Evolutionary conservation across 2,329 filamentous ascomycete species (phyloP), one percentile per base, ranked within the genome.

Genomic region (Pestalotiopsis sp.): DNA sequence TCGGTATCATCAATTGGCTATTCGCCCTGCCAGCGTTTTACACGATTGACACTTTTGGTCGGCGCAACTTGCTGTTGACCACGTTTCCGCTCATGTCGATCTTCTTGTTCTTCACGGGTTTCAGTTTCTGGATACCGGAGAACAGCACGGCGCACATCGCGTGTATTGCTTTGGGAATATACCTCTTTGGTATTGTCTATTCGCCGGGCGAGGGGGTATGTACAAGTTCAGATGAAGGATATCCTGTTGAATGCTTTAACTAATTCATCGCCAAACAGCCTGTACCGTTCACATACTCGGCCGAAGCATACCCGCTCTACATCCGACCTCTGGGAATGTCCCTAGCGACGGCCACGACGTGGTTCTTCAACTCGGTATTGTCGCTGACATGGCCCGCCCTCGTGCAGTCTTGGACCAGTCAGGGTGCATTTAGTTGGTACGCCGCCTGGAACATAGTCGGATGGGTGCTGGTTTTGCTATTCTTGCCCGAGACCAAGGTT

Each of bases 41-140:
- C 75, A 91, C 89, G 5, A 92, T 92, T 71, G 90, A 93, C 74
- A 91, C 86, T 0, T 92, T 90, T 69, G 91, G 90, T 6, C 86
- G 91, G 3, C 84, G 90, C 23, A 89, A 89, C 71, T 81, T 92
- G 7, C 83, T 92, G 1, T 81, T 92, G 4, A 83, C 84, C 1
- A 92, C 90, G 0, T 91, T 92, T 74, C 90, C 90, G 0, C 78
- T 91, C 20, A 92, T 92, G 90, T 81, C 82, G 0, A n/a, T 85
- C 0, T 84, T 80, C 74, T 73, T 85, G 3, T 80, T 86, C 66
- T 83, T 84, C 66, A 83, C 83, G 0, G 83, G 83, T 52, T 84
- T 83, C 71, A 82, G 80, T 64, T 85, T 85, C 75, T 83, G 78
- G 73, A 84, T 85, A 61, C 81, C 82, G 1, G 70, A 73, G 3